Evolutionary conservation across 108 stramenopile species (phyloP).

Genomic region (Pinguiococcus pyrenoidosus): DNA sequence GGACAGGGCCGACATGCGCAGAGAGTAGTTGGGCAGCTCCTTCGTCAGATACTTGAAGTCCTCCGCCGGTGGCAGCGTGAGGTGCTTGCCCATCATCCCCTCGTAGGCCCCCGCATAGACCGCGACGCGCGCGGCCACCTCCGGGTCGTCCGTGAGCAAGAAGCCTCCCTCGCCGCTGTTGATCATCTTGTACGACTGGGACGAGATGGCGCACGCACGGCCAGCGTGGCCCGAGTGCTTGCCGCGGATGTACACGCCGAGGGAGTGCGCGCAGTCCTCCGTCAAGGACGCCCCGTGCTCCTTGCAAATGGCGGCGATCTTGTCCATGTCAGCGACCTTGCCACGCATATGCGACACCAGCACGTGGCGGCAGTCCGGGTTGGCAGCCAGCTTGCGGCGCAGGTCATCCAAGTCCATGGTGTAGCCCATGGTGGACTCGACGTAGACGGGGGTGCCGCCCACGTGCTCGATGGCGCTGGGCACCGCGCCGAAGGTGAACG

Average conservation of each 20-base stretch:
- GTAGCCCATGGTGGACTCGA: slow-evolving; percentile 23
- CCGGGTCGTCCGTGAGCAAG: slow-evolving; percentile 56
- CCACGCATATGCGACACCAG: slow-evolving; percentile 82
- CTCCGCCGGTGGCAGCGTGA: slow-evolving; percentile 50
- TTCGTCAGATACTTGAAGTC: slow-evolving; percentile 40
- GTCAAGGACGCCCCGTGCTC: slow-evolving; percentile 48
- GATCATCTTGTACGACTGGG: slow-evolving; percentile 76
- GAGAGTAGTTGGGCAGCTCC: slow-evolving; percentile 58
- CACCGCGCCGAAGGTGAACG: slow-evolving; percentile 59
- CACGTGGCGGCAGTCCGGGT: slow-evolving; percentile 59
- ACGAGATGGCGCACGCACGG: slow-evolving; percentile 47
- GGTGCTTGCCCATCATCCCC: slow-evolving; percentile 52
- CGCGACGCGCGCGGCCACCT: slow-evolving; percentile 54
- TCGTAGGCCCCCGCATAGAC: slow-evolving; percentile 76
- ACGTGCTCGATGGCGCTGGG: slow-evolving; percentile 9
- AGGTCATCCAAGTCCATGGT: slow-evolving; percentile 63
- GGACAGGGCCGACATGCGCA: slow-evolving; percentile 61
- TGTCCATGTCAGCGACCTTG: slow-evolving; percentile 71
- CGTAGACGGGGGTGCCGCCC: slow-evolving; percentile 9
- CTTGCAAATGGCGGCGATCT: slow-evolving; percentile 54
- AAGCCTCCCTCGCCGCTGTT: slow-evolving; percentile 82
- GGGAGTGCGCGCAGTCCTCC: slow-evolving; percentile 74
- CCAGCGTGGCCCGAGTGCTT: slow-evolving; percentile 70
- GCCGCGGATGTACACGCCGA: slow-evolving; percentile 60
- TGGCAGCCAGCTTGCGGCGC: slow-evolving; percentile 53